Percentiles rank a stretch among this genome's conserved stretches.
phyloP scores from a whole-genome alignment of 345 rosid species.

The Syzygium jambos region DNA sequence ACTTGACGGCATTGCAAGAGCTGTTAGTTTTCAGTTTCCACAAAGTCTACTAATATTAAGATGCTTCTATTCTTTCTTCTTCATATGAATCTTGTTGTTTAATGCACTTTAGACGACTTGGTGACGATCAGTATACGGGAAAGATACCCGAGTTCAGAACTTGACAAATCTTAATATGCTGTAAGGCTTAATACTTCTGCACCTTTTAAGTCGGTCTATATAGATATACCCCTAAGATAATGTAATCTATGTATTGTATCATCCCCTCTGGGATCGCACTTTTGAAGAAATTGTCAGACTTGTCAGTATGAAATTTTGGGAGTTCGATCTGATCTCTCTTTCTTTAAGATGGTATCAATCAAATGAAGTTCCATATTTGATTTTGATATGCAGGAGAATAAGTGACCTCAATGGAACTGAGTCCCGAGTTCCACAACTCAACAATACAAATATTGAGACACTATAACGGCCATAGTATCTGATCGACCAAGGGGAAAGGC shows the following conservation, averaged over 20 bases:
- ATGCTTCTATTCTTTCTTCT: not conserved
- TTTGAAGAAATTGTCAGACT: not conserved
- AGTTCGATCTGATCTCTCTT: not conserved
- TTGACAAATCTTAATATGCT: not conserved
- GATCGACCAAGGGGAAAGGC: constrained; percentile 65
- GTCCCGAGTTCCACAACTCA: not conserved
- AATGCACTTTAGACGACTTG: not conserved
- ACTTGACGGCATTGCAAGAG: constrained; percentile 17
- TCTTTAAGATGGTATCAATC: not conserved
- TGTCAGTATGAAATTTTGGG: not conserved
- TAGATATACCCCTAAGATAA: not conserved
- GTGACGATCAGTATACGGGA: constrained; percentile 2
- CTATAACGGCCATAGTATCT: constrained; percentile 49
- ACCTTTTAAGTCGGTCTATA: not conserved
- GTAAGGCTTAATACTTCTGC: not conserved
- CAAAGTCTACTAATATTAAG: too few species aligned
- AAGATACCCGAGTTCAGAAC: not conserved
- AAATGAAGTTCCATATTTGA: not conserved
- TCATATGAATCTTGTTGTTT: not conserved
- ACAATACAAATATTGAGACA: not conserved
- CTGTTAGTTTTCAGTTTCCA: constrained; percentile 22
- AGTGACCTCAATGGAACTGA: constrained; percentile 2
- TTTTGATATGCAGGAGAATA: constrained; percentile 3
- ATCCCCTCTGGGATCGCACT: not conserved
- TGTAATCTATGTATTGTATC: not conserved